Base-by-base conservation (phyloP, 1,284 basidiomycete genomes). In the Ustilago sp. region DNA sequence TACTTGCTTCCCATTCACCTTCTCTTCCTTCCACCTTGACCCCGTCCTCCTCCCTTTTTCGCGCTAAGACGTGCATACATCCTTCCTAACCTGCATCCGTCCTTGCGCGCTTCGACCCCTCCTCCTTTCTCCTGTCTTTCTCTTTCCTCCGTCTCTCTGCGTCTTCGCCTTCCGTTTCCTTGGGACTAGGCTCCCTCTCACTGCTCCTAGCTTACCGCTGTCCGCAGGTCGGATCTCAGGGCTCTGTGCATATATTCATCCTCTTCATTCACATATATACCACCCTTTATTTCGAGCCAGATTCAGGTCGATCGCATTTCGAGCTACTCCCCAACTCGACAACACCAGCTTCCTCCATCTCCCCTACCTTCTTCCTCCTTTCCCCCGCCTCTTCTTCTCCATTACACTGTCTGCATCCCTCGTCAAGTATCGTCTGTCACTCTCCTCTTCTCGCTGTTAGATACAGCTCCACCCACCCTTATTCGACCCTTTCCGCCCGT, bases 241-340 rank as follows among this genome's bases (percentile, higher is more conserved):
- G 6, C 23, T 8, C 7, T 34, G 59, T 28, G 59, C 59, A 32
- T 35, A 52, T 12, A 60, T 8, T 38, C 50, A 28, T 48, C 36
- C 59, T 32, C 36, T 23, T 60, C 48, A 12, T 45, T 17, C 58
- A 52, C 32, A 60, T 60, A 60, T 53, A 60, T 38, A 60, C 38
- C 36, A 11, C 8, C 28, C 19, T 7, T 39, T 45, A 23, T 23
- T 23, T 8, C 31, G 15, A 7, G 35, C 47, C 7, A 43, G 32
- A 38, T 19, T 31, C n/a, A 31, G 13, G 2, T 17, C 39, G 35
- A 52, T 48, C 50, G 17, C 41, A 41, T 41, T 7, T 41, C 39
- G 39, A 41, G 39, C 48, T 35, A 6, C 52, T 55, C 39, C 13
- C 6, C 32, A 47, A 31, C 9, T 28, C 51, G n/a, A 23, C 39